These are phyloP conservation scores for Solanum sejunctum DNA, from an alignment of 257 asterid species.

Conservation along the genomic window DNA sequence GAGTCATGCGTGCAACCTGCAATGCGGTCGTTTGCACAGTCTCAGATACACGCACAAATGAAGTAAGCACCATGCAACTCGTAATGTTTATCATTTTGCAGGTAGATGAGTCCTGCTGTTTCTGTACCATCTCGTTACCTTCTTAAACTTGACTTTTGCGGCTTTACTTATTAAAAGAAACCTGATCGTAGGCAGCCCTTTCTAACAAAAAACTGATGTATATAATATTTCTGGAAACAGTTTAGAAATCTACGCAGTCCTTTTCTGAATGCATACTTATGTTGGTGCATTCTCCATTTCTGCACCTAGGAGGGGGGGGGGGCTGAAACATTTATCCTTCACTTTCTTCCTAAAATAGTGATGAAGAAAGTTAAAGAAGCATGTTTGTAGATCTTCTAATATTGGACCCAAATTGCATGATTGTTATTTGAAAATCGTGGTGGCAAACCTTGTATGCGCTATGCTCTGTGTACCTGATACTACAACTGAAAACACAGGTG, in stretches of 20 bases:
- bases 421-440: not conserved
- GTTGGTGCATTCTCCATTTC: not conserved
- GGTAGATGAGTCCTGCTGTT: not conserved
- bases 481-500: not conserved
- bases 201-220: not conserved
- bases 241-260: not conserved
- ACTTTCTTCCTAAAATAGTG: not conserved
- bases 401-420: not conserved
- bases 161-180: not conserved
- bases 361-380: not conserved
- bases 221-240: not conserved
- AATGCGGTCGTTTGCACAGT: conserved; percentile 79
- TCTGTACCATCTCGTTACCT: not conserved
- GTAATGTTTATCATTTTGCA: not conserved
- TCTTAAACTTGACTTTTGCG: not conserved
- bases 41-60: conserved; percentile 87
- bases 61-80: conserved; percentile 44
- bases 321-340: not conserved
- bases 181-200: not conserved
- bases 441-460: not conserved
- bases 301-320: not conserved
- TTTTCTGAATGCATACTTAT: not conserved
- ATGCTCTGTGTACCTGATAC: not conserved
- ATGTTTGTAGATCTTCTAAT: not conserved
- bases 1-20: conserved; percentile 75